These are phyloP conservation scores for Arthrobotrys iridis DNA, from an alignment of 2,329 filamentous ascomycete species.

Conservation along the genomic window DNA sequence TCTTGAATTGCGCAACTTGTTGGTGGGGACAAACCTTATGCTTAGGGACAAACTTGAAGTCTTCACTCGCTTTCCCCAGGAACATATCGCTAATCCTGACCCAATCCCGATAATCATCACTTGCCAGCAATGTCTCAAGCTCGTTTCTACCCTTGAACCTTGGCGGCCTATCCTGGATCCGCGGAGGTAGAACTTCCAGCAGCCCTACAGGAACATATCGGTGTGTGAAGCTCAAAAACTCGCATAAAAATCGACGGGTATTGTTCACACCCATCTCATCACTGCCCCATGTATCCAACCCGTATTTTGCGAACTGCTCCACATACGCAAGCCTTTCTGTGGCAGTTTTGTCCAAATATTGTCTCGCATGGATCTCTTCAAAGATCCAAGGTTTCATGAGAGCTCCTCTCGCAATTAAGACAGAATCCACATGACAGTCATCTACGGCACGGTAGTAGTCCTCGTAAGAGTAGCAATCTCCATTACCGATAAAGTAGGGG, in stretches of 20 bases:
- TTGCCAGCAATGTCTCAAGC: constrained; percentile 90
- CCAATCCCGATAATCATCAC: constrained; percentile 95
- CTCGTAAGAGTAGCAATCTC: constrained; percentile 91
- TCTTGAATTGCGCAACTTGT: constrained; percentile 9
- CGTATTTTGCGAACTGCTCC: constrained; percentile 88
- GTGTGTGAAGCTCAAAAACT: constrained; percentile 93
- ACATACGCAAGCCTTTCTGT: constrained; percentile 84
- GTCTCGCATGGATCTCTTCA: constrained; percentile 89
- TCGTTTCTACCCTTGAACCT: constrained; percentile 85
- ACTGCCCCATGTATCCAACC: constrained; percentile 92
- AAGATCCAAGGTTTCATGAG: constrained; percentile 99
- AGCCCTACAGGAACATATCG: constrained; percentile 91
- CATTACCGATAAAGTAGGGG: constrained; percentile 89
- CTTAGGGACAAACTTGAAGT: constrained; percentile 95
- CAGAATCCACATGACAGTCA: constrained; percentile 83
- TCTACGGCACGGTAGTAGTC: constrained; percentile 84
- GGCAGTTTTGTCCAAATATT: constrained; percentile 95
- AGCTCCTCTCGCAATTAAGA: constrained; percentile 96
- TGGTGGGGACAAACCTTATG: constrained; percentile 77
- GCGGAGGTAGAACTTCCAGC: constrained; percentile 86
- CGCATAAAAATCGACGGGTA: constrained; percentile 89
- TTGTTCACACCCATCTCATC: constrained; percentile 93
- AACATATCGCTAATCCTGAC: constrained; percentile 99
- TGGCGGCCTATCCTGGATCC: constrained; percentile 87
- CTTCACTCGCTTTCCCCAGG: constrained; percentile 85